phyloP scores from a whole-genome alignment of 2,329 filamentous ascomycete species.

The Apiospora marii region DNA sequence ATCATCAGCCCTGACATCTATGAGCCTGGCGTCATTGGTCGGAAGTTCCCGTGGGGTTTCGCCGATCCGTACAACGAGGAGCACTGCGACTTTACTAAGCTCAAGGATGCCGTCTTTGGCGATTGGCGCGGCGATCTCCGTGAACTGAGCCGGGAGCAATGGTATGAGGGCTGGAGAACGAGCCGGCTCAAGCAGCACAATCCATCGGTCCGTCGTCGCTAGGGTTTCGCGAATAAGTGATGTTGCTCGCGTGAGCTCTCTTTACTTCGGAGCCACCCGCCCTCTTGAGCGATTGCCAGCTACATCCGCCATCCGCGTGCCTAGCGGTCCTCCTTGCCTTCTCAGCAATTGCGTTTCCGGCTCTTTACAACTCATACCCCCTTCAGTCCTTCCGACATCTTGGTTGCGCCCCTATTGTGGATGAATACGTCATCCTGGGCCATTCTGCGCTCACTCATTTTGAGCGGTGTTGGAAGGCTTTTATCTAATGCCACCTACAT shows the following conservation, averaged over 20 bases:
- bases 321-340: slow-evolving; percentile 34
- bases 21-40: slow-evolving; percentile 79
- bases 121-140: slow-evolving; percentile 94
- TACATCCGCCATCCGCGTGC: slow-evolving; percentile 29
- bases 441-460: not conserved
- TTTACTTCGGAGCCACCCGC: not conserved
- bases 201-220: slow-evolving; percentile 47
- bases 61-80: slow-evolving; percentile 90
- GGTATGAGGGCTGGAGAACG: slow-evolving; percentile 96
- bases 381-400: slow-evolving; percentile 32
- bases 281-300: not conserved
- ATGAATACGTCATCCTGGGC: not conserved
- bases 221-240: slow-evolving; percentile 29
- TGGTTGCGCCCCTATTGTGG: slow-evolving; percentile 16
- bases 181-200: slow-evolving; percentile 67
- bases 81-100: slow-evolving; percentile 91
- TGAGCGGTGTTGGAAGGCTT: not conserved
- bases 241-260: not conserved
- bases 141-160: slow-evolving; percentile 87
- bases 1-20: slow-evolving; percentile 95
- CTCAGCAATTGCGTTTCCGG: slow-evolving; percentile 28
- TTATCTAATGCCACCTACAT: slow-evolving; percentile 17
- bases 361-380: slow-evolving; percentile 37
- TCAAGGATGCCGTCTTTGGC: slow-evolving; percentile 91
- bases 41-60: slow-evolving; percentile 95